Evolutionary conservation across 2,329 filamentous ascomycete species (phyloP), one percentile per base, ranked within the genome.

Genomic region (Pyrenophora tritici-repentis): DNA sequence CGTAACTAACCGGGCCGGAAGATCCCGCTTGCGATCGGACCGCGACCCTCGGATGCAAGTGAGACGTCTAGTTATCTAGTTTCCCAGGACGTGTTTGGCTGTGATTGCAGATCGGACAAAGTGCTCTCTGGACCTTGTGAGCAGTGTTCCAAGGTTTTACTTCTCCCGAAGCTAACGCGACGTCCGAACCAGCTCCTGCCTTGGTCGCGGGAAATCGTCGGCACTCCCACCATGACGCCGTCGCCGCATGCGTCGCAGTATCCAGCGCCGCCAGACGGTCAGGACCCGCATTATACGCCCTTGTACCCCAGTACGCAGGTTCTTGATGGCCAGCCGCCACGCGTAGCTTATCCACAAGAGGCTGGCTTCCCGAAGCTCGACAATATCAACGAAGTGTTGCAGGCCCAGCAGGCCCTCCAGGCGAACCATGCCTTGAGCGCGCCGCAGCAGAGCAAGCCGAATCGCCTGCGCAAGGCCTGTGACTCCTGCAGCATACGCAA

Each of bases 401-500:
- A 73, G 60, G 62, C 60, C 33, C 70, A 69, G 45, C 67, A 73
- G 47, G 70, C 70, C 10, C 63, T 70, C 37, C 70, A 72, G 42
- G 69, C 68, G 31, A 73, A 63, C 42, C 68, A 72, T 50, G 68
- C 65, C 41, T 47, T 73, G 56, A 62, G 57, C 50, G 48, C 53
- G 20, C 47, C 54, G 29, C 59, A 62, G 42, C 65, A 63, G 43
- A 55, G 59, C 33, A 74, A 73, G 62, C 61, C 69, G 26, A 74
- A 73, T 40, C 63, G 72, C 20, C 48, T 75, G 59, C 65, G 72
- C 53, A 74, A 75, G 44, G 73, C 73, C 22, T 76, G 73, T 63
- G 73, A 76, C 54, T 74, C 73, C 37, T 76, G 73, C 56, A 75
- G 72, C 58, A 73, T 73, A 37, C 71, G 73, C 46, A 76, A 76